Conservation (phyloP, 2,329 filamentous ascomycete genomes). For the Scopulariopsis brevicaulis region DNA sequence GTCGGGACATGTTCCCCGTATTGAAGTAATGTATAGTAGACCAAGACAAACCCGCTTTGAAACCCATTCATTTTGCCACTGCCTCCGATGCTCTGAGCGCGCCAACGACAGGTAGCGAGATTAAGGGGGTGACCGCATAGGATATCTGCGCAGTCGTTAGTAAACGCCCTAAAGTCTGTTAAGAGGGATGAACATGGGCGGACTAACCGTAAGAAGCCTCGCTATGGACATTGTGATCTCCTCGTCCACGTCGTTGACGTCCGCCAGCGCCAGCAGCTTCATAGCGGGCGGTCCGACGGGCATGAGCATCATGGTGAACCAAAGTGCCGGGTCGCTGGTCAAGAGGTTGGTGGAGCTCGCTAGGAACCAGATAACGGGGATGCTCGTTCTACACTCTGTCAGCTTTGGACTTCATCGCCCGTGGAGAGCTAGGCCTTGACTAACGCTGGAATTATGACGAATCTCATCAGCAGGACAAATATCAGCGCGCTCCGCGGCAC, state of each 20-base stretch:
- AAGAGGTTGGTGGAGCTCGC: constrained; percentile 39
- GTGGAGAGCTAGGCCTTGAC: background rate
- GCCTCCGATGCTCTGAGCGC: background rate
- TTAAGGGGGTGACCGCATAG: background rate
- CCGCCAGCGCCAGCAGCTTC: constrained; percentile 32
- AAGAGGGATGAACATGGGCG: too few relatives aligned
- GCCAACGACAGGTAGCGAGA: background rate
- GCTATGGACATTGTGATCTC: constrained; percentile 29
- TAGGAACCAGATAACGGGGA: constrained; percentile 41
- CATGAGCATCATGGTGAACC: constrained; percentile 45
- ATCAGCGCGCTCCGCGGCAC: constrained; percentile 36
- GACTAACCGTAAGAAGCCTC: constrained; percentile 27
- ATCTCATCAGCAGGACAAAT: constrained; percentile 42
- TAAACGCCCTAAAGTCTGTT: background rate
- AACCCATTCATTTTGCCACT: background rate
- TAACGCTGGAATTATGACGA: constrained; percentile 46
- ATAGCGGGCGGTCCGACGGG: constrained; percentile 33
- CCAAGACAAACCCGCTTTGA: background rate
- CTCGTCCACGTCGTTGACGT: constrained; percentile 26
- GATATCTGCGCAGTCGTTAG: background rate
- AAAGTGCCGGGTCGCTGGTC: constrained; percentile 48
- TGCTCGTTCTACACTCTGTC: constrained; percentile 24
- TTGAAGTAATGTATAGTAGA: too few relatives aligned
- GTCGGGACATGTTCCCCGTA: too few relatives aligned
- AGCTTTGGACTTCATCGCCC: background rate